Evolutionary conservation across 202 grass and related monocot species (phyloP).

Genomic region (Musa balbisiana): DNA sequence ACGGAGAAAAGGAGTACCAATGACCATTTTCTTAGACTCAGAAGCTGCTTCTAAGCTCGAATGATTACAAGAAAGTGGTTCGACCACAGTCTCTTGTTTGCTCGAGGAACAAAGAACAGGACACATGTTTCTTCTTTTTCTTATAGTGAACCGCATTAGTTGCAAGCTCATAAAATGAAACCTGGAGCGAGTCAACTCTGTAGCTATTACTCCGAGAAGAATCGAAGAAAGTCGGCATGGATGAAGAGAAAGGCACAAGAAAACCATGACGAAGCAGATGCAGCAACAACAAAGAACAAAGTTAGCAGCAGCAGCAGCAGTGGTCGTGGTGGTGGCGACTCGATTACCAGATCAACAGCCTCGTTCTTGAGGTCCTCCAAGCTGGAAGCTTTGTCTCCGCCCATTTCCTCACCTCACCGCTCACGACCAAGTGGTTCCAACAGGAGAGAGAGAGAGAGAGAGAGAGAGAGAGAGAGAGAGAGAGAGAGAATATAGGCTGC

Average conservation of each 20-base stretch:
- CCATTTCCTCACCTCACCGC: not conserved
- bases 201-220: not conserved
- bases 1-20: too few species aligned
- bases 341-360: slow-evolving; percentile 18
- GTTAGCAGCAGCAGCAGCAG: too few species aligned
- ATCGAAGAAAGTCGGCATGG: not conserved
- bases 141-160: not conserved
- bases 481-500: not conserved
- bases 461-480: too few species aligned
- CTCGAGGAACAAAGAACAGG: too few species aligned
- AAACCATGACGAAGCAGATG: not conserved
- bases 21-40: too few species aligned
- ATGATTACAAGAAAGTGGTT: not conserved
- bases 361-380: slow-evolving; percentile 19
- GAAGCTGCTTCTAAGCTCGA: not conserved
- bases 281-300: not conserved
- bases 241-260: not conserved
- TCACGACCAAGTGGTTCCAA: too few species aligned
- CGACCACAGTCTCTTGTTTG: not conserved
- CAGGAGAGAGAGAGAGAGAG: too few species aligned
- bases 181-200: not conserved
- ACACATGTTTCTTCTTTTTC: too few species aligned
- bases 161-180: not conserved
- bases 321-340: not conserved
- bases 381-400: not conserved